Evolutionary conservation across 495 filamentous ascomycete species (phyloP).

Genomic region (Amniculicola lignicola): DNA sequence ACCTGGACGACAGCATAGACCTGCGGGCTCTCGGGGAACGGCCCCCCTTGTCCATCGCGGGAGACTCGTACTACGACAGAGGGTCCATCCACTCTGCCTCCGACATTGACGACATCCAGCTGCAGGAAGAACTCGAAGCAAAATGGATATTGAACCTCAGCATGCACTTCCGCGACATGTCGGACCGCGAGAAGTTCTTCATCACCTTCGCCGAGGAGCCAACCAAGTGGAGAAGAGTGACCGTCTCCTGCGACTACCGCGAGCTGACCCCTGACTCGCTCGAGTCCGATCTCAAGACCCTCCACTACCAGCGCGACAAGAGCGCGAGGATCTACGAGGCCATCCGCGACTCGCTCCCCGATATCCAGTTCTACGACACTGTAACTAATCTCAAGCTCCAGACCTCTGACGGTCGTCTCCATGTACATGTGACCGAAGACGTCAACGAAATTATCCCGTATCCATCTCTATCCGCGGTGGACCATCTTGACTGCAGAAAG

Average conservation of each 20-base stretch:
- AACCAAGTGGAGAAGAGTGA: conserved; percentile 80
- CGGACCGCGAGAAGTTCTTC: conserved; percentile 96
- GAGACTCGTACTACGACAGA: conserved; percentile 16
- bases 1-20: conserved; percentile 20
- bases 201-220: conserved; percentile 84
- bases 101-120: conserved; percentile 35
- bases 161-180: conserved; percentile 97
- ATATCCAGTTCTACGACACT: conserved; percentile 92
- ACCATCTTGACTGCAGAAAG: conserved; percentile 66
- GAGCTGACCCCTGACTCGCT: conserved; percentile 75
- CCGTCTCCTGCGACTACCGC: conserved; percentile 92
- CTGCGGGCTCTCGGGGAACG: conserved; percentile 13
- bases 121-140: conserved; percentile 78
- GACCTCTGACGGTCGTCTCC: conserved; percentile 81
- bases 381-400: conserved; percentile 96
- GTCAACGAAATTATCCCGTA: conserved; percentile 92
- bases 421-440: conserved; percentile 98
- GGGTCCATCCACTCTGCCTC: conserved; percentile 29
- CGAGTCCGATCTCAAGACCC: conserved; percentile 72
- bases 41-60: conserved; percentile 23
- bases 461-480: conserved; percentile 68
- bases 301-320: conserved; percentile 88
- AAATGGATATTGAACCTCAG: conserved; percentile 96
- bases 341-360: conserved; percentile 83
- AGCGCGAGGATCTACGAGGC: conserved; percentile 93